Evolutionary conservation across 2,329 filamentous ascomycete genomes (phyloP).

Genomic region (Xylaria sp.): DNA sequence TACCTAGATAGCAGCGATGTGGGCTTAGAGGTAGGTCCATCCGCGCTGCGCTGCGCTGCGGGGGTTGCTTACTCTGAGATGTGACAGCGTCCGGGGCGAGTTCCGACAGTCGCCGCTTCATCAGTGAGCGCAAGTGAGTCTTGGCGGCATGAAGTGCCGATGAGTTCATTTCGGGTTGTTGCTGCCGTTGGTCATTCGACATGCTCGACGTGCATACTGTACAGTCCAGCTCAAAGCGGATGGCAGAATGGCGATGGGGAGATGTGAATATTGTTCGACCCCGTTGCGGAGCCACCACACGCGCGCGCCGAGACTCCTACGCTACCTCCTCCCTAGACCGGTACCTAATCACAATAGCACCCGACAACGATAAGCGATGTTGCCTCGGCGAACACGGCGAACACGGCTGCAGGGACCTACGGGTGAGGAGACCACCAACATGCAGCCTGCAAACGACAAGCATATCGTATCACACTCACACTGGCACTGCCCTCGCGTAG

Average conservation of each 20-base stretch:
- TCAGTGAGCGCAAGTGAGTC: conserved; percentile 72
- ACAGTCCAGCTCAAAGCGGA: neutral
- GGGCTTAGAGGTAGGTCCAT: conserved; percentile 15
- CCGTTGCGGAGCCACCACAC: neutral
- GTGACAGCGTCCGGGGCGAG: conserved; percentile 67
- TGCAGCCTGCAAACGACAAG: neutral
- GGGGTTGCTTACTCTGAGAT: conserved; percentile 69
- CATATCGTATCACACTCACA: neutral
- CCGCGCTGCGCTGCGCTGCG: neutral
- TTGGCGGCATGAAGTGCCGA: conserved; percentile 68
- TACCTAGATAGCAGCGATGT: conserved; percentile 55
- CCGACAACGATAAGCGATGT: neutral
- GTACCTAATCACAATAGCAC: neutral
- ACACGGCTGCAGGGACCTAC: neutral
- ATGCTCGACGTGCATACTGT: conserved; percentile 23
- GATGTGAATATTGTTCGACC: neutral
- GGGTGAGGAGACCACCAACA: no score
- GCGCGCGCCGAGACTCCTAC: no score
- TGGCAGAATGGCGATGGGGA: neutral
- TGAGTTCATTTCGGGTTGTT: conserved; percentile 39
- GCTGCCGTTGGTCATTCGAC: conserved; percentile 28
- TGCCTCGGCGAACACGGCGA: neutral
- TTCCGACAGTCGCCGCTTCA: conserved; percentile 69
- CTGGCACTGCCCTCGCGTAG: neutral
- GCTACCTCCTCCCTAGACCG: no score